These are phyloP conservation scores for Saccharomycopsis synnaedendra DNA, from an alignment of 805 yeast species.

Conservation along the genomic window DNA sequence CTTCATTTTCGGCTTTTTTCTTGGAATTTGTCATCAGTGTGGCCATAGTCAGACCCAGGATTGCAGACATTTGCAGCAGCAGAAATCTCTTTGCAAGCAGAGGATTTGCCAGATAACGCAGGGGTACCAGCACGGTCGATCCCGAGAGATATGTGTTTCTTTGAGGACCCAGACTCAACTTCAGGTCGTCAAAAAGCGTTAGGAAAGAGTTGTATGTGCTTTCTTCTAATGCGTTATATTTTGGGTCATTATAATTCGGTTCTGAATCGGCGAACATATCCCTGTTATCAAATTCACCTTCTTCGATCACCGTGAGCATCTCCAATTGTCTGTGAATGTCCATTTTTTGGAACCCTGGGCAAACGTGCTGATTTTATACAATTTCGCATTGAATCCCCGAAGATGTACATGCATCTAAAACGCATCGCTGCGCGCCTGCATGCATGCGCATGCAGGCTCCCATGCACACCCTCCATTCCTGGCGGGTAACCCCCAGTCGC, in stretches of 20 bases:
- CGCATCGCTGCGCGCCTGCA: too few relatives aligned
- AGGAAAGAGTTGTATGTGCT: constrained; percentile 13
- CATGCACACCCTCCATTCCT: too few relatives aligned
- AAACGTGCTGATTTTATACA: too few relatives aligned
- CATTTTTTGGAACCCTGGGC: not conserved
- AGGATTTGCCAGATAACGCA: not conserved
- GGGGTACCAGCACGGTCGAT: not conserved
- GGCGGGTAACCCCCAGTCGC: too few relatives aligned
- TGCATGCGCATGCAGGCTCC: too few relatives aligned
- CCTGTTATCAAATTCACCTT: constrained; percentile 9
- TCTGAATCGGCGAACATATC: constrained; percentile 5
- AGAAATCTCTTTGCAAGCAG: not conserved
- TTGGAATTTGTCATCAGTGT: not conserved
- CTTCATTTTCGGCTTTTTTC: not conserved
- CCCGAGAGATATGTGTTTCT: not conserved
- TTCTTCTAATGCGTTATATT: constrained; percentile 6
- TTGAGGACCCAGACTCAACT: not conserved
- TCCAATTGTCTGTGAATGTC: constrained; percentile 7
- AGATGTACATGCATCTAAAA: too few relatives aligned
- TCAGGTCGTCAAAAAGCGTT: constrained; percentile 5
- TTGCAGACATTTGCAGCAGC: too few relatives aligned
- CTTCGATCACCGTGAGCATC: constrained; percentile 11
- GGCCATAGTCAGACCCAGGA: not conserved
- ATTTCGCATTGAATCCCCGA: too few relatives aligned
- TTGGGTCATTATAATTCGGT: not conserved